Evolutionary conservation across 441 rosid species (phyloP).

Genomic region (Eutrema salsugineum): DNA sequence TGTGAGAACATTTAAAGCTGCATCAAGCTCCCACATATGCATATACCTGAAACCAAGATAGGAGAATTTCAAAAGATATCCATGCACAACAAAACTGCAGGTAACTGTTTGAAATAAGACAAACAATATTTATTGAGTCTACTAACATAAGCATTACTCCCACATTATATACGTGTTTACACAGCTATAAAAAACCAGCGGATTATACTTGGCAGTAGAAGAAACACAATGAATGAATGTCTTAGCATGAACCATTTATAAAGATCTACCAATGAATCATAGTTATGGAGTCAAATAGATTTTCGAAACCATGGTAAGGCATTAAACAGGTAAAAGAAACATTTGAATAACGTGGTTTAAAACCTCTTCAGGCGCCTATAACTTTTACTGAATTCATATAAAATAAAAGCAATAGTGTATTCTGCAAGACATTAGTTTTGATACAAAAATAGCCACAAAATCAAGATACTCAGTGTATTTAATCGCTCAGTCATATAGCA

Average conservation of each 20-base stretch:
- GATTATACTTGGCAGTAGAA: not conserved
- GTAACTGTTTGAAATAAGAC: slow-evolving; percentile 4
- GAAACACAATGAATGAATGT: not conserved
- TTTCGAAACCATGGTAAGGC: not conserved
- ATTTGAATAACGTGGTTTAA: not conserved
- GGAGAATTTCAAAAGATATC: not conserved
- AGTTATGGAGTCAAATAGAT: not conserved
- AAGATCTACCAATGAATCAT: slow-evolving; percentile 1
- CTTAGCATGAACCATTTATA: not conserved
- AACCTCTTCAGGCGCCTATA: not conserved
- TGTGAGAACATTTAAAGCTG: slow-evolving; percentile 92
- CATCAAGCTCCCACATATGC: slow-evolving; percentile 92
- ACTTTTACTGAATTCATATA: not conserved
- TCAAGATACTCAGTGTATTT: not conserved
- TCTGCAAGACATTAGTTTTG: not conserved
- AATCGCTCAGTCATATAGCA: not conserved
- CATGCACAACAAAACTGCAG: not conserved
- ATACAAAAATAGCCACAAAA: not conserved
- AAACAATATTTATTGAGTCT: not conserved
- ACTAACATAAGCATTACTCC: not conserved
- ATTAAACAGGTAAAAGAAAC: not conserved
- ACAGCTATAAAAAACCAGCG: not conserved
- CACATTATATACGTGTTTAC: not conserved
- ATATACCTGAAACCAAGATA: slow-evolving; percentile 62
- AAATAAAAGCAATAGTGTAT: not conserved